Evolutionary conservation across 768 basidiomycete species (phyloP).

Genomic region (Lactarius pseudohatsudake): DNA sequence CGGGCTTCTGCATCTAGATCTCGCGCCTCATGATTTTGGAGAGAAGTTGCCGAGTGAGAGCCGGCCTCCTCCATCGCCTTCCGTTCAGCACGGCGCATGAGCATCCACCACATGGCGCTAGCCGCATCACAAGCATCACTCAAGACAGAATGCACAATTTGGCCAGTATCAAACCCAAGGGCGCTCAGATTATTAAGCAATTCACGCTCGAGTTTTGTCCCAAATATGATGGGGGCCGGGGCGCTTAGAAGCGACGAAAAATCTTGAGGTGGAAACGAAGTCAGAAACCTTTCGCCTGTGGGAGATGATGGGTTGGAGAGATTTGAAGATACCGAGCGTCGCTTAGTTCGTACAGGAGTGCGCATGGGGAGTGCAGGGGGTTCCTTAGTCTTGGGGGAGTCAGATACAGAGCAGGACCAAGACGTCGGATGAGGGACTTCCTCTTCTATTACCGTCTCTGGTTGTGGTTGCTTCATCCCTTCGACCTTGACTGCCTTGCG

Average conservation of each 20-base stretch:
- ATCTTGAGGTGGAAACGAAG: slow-evolving; percentile 48
- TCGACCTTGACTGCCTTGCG: slow-evolving; percentile 39
- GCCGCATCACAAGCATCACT: slow-evolving; percentile 90
- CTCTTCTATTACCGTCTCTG: slow-evolving; percentile 57
- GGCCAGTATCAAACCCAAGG: slow-evolving; percentile 90
- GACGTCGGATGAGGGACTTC: slow-evolving; percentile 33
- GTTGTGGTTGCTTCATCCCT: slow-evolving; percentile 39
- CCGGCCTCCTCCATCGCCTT: slow-evolving; percentile 44
- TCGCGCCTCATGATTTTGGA: slow-evolving; percentile 10
- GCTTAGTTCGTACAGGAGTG: slow-evolving; percentile 93
- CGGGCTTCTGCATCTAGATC: slow-evolving; percentile 28
- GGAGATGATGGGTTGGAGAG: slow-evolving; percentile 64
- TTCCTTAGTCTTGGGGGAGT: slow-evolving; percentile 34
- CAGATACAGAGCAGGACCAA: slow-evolving; percentile 34
- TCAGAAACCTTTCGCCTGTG: slow-evolving; percentile 35
- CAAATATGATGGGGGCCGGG: slow-evolving; percentile 81
- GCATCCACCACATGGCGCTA: slow-evolving; percentile 95
- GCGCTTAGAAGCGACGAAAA: slow-evolving; percentile 62
- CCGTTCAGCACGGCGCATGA: slow-evolving; percentile 77
- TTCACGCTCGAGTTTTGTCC: slow-evolving; percentile 76
- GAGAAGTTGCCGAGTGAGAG: slow-evolving; percentile 21
- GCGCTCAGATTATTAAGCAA: slow-evolving; percentile 70
- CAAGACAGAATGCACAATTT: slow-evolving; percentile 92
- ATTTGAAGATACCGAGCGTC: slow-evolving; percentile 90
- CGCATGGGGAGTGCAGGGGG: slow-evolving; percentile 69